Conservation (phyloP, 2,329 filamentous ascomycete genomes). For the Scedosporium dehoogii region DNA sequence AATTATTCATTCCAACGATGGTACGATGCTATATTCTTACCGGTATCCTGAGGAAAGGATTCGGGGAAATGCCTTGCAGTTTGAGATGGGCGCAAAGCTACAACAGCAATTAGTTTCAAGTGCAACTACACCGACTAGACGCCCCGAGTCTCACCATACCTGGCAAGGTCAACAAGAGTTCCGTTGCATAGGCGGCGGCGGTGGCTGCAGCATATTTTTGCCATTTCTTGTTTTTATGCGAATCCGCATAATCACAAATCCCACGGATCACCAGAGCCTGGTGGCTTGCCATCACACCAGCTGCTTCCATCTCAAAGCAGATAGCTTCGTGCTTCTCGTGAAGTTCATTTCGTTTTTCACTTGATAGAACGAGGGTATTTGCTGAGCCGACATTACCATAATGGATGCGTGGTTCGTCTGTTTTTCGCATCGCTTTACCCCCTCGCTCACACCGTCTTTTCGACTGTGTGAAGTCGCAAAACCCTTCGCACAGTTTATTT, state of each 20-base stretch:
- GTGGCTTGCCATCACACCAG: constrained; percentile 12
- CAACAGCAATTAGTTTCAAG: no score
- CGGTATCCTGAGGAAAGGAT: no score
- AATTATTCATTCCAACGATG: no score
- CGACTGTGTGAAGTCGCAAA: not conserved
- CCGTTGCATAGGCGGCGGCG: constrained; percentile 13
- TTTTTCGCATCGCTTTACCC: not conserved
- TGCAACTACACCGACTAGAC: no score
- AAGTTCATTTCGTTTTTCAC: constrained; percentile 1
- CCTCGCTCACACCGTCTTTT: not conserved
- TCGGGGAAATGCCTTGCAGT: no score
- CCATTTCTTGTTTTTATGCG: constrained; percentile 13
- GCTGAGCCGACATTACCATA: constrained; percentile 5
- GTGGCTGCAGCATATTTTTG: constrained; percentile 11
- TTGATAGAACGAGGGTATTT: constrained; percentile 5
- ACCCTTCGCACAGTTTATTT: not conserved
- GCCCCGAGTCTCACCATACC: no score
- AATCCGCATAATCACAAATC: constrained; percentile 20
- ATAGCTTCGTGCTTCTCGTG: constrained; percentile 2
- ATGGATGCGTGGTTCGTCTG: not conserved
- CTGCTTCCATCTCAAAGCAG: constrained; percentile 15
- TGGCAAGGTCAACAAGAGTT: constrained; percentile 5
- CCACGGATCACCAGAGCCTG: constrained; percentile 18
- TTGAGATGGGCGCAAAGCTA: no score
- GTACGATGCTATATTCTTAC: no score